These are phyloP conservation scores for Termitomyces sp. DNA, from an alignment of 768 basidiomycete genomes.

Conservation along the genomic window DNA sequence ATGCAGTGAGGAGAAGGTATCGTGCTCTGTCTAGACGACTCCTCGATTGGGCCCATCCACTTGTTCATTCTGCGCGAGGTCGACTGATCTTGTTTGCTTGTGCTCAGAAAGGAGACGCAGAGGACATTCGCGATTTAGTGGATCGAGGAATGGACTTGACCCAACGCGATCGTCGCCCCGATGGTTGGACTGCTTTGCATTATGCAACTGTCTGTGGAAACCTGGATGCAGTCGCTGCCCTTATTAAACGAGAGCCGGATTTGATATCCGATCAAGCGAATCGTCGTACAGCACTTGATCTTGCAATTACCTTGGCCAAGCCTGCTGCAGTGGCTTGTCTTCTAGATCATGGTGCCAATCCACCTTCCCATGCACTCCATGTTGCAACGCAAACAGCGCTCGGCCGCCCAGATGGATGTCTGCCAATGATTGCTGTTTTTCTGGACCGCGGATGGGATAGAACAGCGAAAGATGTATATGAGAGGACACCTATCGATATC, in stretches of 20 bases:
- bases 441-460: background rate
- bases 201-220: background rate
- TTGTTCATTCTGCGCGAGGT: background rate
- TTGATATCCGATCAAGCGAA: background rate
- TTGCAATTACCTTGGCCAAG: background rate
- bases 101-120: background rate
- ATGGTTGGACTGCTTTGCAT: background rate
- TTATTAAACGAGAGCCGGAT: background rate
- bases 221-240: background rate
- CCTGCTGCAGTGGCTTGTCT: background rate
- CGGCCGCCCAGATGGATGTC: background rate
- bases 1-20: background rate
- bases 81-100: background rate
- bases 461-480: background rate
- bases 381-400: background rate
- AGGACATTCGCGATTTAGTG: background rate
- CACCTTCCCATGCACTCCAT: background rate
- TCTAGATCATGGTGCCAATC: background rate
- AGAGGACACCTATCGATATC: background rate
- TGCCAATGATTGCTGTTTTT: background rate
- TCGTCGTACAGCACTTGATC: background rate
- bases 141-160: background rate
- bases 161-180: background rate
- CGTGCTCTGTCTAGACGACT: background rate
- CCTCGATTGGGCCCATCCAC: background rate